These are phyloP conservation scores for Elsinoe fawcettii DNA, from an alignment of 2,329 filamentous ascomycete species.

Conservation along the genomic window DNA sequence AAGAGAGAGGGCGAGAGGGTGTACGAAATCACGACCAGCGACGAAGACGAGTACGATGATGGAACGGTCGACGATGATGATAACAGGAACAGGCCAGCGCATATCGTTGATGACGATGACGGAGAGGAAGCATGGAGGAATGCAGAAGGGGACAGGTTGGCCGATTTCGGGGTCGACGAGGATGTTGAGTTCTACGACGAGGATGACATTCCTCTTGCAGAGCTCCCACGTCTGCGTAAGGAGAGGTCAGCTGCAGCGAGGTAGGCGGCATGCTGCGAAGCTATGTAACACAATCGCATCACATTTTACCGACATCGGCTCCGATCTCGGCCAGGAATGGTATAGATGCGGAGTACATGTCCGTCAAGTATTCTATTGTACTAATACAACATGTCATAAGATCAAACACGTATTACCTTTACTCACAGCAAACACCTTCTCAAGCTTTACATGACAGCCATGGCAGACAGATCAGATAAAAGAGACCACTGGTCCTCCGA, in stretches of 20 bases:
- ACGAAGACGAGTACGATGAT: conserved; percentile 35
- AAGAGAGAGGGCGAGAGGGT: conserved; percentile 16
- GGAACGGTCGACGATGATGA: conserved; percentile 33
- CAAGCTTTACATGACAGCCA: too few relatives aligned
- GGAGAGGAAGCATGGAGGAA: conserved; percentile 62
- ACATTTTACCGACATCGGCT: neutral
- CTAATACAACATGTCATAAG: neutral
- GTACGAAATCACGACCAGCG: conserved; percentile 20
- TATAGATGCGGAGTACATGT: neutral
- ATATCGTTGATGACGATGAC: conserved; percentile 24
- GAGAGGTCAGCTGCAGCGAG: neutral
- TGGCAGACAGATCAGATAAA: conserved; percentile 20
- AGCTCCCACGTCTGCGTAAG: conserved; percentile 54
- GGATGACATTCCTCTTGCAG: conserved; percentile 62
- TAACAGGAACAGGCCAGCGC: conserved; percentile 17
- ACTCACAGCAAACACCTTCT: too few relatives aligned
- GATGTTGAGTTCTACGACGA: conserved; percentile 61
- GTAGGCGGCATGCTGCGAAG: neutral
- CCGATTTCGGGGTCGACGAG: conserved; percentile 74
- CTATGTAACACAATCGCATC: neutral
- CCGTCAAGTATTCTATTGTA: neutral
- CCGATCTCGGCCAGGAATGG: neutral
- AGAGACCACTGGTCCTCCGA: conserved; percentile 29
- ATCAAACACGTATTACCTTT: too few relatives aligned
- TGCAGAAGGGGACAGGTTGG: conserved; percentile 63